Conservation (phyloP, 768 basidiomycete genomes). For the Xerocomus brunneocitrinus region DNA sequence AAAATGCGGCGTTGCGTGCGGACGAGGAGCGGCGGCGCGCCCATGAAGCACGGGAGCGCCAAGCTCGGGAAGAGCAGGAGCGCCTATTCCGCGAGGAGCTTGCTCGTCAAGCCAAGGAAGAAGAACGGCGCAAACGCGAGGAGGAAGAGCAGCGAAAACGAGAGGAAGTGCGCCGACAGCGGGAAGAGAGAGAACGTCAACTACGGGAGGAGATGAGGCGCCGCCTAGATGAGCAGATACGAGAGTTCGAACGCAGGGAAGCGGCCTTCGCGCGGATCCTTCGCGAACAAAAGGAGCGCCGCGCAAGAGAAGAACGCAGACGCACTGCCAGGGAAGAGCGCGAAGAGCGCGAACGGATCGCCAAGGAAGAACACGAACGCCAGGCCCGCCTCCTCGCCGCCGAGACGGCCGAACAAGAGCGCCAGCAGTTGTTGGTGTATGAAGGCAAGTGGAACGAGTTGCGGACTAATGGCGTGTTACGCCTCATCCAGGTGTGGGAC, state of each 20-base stretch:
- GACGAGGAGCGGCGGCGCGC: conserved; percentile 16
- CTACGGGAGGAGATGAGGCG: conserved; percentile 11
- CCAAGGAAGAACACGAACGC: conserved; percentile 8
- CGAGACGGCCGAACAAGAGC: conserved; percentile 3
- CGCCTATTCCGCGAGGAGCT: conserved; percentile 2
- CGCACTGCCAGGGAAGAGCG: neutral
- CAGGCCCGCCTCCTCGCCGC: conserved; percentile 13
- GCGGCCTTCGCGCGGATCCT: neutral
- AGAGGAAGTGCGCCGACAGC: conserved; percentile 10
- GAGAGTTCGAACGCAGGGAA: neutral
- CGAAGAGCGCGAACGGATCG: neutral
- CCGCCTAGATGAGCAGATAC: neutral
- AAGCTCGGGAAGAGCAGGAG: conserved; percentile 21
- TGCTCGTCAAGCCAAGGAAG: conserved; percentile 12
- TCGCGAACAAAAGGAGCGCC: neutral
- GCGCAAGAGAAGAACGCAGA: neutral
- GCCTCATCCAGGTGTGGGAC: conserved; percentile 27
- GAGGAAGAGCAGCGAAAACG: conserved; percentile 3
- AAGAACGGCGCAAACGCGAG: neutral
- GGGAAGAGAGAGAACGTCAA: neutral
- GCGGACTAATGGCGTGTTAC: conserved; percentile 15
- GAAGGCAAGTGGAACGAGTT: conserved; percentile 37
- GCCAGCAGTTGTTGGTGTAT: conserved; percentile 22
- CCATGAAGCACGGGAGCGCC: conserved; percentile 23
- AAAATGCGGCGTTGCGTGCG: conserved; percentile 13